phyloP scores from a whole-genome alignment of 2,329 filamentous ascomycete genomes.

The Zymoseptoria pseudotritici region DNA sequence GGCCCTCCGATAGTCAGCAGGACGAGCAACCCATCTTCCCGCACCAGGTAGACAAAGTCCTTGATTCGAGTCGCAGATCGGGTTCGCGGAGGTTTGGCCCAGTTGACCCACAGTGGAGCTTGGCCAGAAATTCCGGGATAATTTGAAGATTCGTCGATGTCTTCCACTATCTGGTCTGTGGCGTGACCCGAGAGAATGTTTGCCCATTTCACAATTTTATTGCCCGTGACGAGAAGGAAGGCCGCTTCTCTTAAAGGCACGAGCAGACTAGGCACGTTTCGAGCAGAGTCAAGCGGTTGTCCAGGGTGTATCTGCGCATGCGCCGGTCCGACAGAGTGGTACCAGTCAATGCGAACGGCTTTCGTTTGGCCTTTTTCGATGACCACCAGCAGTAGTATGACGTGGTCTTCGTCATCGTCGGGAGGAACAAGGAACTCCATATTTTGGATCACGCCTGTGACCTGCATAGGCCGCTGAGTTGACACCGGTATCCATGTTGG shows the following conservation, averaged over 20 bases:
- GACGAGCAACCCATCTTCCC: constrained; percentile 77
- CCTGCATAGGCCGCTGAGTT: constrained; percentile 38
- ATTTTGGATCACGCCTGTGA: constrained; percentile 71
- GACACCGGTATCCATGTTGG: constrained; percentile 54
- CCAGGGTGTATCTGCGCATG: constrained; percentile 18
- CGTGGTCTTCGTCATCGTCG: constrained; percentile 56
- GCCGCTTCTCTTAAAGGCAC: constrained; percentile 35
- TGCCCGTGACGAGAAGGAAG: constrained; percentile 35
- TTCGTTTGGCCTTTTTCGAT: constrained; percentile 38
- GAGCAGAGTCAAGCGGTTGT: constrained; percentile 19
- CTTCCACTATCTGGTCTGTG: constrained; percentile 5
- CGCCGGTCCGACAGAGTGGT: constrained; percentile 13
- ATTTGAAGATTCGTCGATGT: constrained; percentile 4
- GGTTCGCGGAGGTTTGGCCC: constrained; percentile 69
- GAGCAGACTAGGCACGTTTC: constrained; percentile 30
- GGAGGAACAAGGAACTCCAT: constrained; percentile 78
- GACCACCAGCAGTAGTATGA: constrained; percentile 66
- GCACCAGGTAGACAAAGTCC: constrained; percentile 77
- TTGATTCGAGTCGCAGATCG: constrained; percentile 54
- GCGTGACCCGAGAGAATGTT: constrained; percentile 36
- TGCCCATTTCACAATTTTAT: constrained; percentile 32
- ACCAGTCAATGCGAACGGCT: constrained; percentile 28
- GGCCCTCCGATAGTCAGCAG: constrained; percentile 52
- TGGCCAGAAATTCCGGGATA: constrained; percentile 20
- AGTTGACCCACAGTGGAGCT: constrained; percentile 60